Evolutionary conservation across 129 eudicot genomes (phyloP), one percentile per base, ranked within the genome.

Genomic region (Pseudognaphalium luteoalbum): DNA sequence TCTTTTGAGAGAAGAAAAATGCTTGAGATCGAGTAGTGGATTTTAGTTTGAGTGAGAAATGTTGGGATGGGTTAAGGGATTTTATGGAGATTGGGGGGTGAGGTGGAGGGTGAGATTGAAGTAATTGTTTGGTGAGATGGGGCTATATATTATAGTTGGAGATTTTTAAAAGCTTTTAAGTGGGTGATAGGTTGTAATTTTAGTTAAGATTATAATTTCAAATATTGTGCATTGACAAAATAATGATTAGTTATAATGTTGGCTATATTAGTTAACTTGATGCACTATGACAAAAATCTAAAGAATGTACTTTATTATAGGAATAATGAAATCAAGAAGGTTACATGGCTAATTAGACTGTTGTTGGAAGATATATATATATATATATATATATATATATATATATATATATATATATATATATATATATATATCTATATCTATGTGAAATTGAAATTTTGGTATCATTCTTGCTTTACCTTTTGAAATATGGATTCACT

Each of bases 181-280:
- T 80, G 42, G 84, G 80, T 80, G 71, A 67, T 68, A 68, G 75
- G 84, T 80, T 74, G 71, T 47, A 51, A 66, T 80, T 74, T 80
- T 74, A 66, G 75, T 80, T 73, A 47, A 66, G 47, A 33, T 57
- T 52, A 29, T 73, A 41, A 33, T 41, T 16, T 73, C 56, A 39
- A 15, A 20, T 11, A 37, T 10, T 51, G 1, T 7, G 25, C 41
- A 8, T 67, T 12, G 72, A 20, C 2, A 63, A 44, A 17, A 4
- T 28, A 35, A 0, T 19, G 41, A 22, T 62, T 30, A 22, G 3
- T 39, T 37, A 22, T 61, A 25, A 41, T 60, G 17, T 1, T 2
- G 14, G 0, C 20, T 29, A 39, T 39, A 41, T 10, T 2, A 21
- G 14, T 29, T 30, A 29, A 15, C 6, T 68, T n/a, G 21, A 68